Base-by-base conservation (phyloP, 805 yeast genomes). In the Kazachstania kunashirensis region DNA sequence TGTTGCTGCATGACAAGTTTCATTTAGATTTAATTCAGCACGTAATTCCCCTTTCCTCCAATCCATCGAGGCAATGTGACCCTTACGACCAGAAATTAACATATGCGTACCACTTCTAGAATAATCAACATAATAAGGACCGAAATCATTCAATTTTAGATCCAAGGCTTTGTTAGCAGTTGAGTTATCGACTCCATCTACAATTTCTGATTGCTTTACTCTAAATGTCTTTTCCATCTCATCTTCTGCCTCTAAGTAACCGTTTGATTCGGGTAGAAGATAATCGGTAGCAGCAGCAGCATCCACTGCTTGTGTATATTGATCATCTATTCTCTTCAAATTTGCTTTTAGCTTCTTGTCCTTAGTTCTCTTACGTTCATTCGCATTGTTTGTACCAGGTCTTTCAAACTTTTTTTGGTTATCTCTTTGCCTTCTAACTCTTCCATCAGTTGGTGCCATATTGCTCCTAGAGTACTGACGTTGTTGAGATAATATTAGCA, bases 31-130 rank as follows among this genome's bases (percentile, higher is more conserved):
- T 37, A 92, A 59, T 58, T 92, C 99, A 30, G 94, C 77, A 43
- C 77, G 79, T 24, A 89, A 62, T 27, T 66, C 68, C 11, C 97
- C 97, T 27, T 77, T 74, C 55, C 94, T 75, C 96, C 98, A 92
- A 63, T 92, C 96, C 68, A 92, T 79, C 2, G 92, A 75, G 0
- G 98, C 97, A 35, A 92, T 76, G 65, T 92, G 98, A 3, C 99
- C 99, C 56, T 84, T 85, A 33, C 70, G 69, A 14, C 99, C 99
- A 9, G 88, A 92, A 16, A 92, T 64, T 24, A 92, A 67, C 33
- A 92, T 58, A 44, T 79, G 80, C 43, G 95, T 76, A 37, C 99
- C 98, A 49, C 85, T 85, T 58, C 89, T 70, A 2, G 92, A 73
- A 57, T 80, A 92, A 57, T 89, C 86, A 8, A 83, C 54, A 5